A percentile compares a stretch with the other conserved stretches of the same genome.
Conservation (phyloP, 2,329 filamentous ascomycete genomes). For the Sarocladiaceae sp. region DNA sequence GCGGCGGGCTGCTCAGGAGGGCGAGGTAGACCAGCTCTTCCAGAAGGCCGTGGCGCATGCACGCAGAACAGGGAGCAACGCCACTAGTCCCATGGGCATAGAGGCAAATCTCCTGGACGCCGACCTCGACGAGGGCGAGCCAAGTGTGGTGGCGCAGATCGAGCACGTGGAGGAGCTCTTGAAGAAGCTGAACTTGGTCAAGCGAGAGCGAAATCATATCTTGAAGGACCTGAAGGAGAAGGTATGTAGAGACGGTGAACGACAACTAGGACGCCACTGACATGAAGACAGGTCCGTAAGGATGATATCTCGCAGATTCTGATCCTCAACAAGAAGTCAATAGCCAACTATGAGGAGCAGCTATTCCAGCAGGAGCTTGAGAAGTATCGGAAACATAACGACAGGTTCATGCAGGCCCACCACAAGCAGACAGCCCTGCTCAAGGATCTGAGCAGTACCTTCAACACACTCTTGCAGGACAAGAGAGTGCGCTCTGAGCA, state of each 20-base stretch:
- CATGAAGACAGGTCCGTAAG: slow-evolving; percentile 64
- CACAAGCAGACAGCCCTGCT: slow-evolving; percentile 92
- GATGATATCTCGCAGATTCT: slow-evolving; percentile 97
- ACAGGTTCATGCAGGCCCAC: slow-evolving; percentile 81
- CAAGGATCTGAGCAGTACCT: slow-evolving; percentile 86
- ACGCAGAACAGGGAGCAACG: slow-evolving; percentile 57
- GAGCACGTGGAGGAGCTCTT: slow-evolving; percentile 80
- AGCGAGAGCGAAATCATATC: slow-evolving; percentile 84
- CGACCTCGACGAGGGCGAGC: slow-evolving; percentile 75
- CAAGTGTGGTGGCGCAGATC: slow-evolving; percentile 85
- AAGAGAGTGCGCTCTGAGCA: slow-evolving; percentile 91
- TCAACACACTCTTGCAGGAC: slow-evolving; percentile 84
- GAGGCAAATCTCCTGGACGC: slow-evolving; percentile 85
- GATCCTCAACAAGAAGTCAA: slow-evolving; percentile 95
- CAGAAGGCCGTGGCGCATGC: slow-evolving; percentile 79
- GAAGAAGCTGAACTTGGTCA: slow-evolving; percentile 85
- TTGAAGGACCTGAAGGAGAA: slow-evolving; percentile 97
- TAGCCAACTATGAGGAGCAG: slow-evolving; percentile 84
- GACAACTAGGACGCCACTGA: slow-evolving; percentile 15
- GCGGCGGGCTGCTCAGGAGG: slow-evolving; percentile 78
- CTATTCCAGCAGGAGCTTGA: slow-evolving; percentile 95
- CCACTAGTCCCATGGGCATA: slow-evolving; percentile 50
- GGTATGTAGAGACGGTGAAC: slow-evolving; percentile 44
- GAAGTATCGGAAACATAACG: slow-evolving; percentile 92
- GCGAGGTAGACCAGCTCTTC: slow-evolving; percentile 83